phyloP scores from a whole-genome alignment of 75 land plant genomes.

The Gnetum montanum region DNA sequence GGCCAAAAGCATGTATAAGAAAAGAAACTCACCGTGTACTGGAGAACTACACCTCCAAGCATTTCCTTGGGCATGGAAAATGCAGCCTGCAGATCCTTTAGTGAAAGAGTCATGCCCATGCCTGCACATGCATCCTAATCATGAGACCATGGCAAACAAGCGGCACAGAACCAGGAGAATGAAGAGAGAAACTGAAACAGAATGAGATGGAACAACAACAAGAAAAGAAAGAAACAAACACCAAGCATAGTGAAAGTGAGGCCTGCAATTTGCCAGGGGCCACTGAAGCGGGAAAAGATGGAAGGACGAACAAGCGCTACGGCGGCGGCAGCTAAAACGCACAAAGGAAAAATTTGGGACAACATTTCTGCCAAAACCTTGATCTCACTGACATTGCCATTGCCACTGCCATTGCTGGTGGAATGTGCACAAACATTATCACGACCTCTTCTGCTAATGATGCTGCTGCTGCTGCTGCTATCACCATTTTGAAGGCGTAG shows the following conservation, averaged over 20 bases:
- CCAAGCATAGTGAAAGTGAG: constrained; percentile 83
- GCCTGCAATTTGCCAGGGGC: constrained; percentile 49
- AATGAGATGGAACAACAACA: neutral
- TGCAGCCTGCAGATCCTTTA: constrained; percentile 75
- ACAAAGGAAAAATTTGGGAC: constrained; percentile 73
- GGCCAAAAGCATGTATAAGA: too few relatives aligned
- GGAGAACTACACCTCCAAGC: constrained; percentile 61
- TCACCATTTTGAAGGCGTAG: too few relatives aligned
- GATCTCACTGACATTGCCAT: too few relatives aligned
- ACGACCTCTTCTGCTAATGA: too few relatives aligned
- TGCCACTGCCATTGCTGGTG: too few relatives aligned
- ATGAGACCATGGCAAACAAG: neutral
- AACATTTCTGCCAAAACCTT: constrained; percentile 47
- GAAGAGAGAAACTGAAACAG: neutral
- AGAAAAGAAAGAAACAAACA: neutral
- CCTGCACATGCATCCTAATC: constrained; percentile 15
- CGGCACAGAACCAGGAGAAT: neutral
- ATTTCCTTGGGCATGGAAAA: constrained; percentile 76
- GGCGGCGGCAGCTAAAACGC: constrained; percentile 63
- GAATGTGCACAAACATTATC: too few relatives aligned
- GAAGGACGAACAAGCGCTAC: constrained; percentile 44
- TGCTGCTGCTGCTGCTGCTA: too few relatives aligned
- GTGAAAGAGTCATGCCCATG: constrained; percentile 92
- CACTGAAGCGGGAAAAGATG: constrained; percentile 50
- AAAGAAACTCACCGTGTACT: constrained; percentile 80